Evolutionary conservation across 2,329 filamentous ascomycete species (phyloP).

Genomic region (Aureobasidium sp.): DNA sequence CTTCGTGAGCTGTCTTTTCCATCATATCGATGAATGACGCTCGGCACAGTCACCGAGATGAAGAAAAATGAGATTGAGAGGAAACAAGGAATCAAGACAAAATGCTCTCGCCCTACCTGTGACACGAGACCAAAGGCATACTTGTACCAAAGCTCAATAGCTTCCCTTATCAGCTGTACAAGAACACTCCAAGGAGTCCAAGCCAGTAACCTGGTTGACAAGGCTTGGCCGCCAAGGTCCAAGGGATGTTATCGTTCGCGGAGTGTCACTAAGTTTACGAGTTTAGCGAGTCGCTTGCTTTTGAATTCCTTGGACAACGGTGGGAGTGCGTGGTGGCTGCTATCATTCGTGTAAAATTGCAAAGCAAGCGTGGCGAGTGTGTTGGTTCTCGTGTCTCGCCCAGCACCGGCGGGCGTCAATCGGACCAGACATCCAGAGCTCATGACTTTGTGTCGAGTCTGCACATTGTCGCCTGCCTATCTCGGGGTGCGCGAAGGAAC

Average conservation of each 20-base stretch:
- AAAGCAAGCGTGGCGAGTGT: background rate
- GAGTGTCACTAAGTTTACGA: background rate
- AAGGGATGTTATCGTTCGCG: background rate
- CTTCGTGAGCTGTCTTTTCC: background rate
- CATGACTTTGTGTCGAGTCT: too few species aligned
- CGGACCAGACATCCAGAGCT: background rate
- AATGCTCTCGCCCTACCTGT: background rate
- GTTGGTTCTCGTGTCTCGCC: background rate
- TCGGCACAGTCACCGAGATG: background rate
- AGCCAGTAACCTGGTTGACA: background rate
- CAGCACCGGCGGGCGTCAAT: background rate
- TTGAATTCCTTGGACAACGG: background rate
- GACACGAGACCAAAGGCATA: background rate
- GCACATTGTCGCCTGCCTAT: background rate
- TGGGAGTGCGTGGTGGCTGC: background rate
- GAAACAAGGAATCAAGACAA: background rate
- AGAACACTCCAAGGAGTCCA: background rate
- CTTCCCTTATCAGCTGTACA: background rate
- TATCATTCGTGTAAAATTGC: background rate
- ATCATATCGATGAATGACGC: background rate
- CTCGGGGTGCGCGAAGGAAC: background rate
- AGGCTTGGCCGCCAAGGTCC: conserved; percentile 8
- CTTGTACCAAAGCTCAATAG: background rate
- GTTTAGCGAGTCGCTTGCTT: background rate
- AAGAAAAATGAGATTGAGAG: background rate